phyloP scores from a whole-genome alignment of 257 asterid genomes.

The Petunia secreta region DNA sequence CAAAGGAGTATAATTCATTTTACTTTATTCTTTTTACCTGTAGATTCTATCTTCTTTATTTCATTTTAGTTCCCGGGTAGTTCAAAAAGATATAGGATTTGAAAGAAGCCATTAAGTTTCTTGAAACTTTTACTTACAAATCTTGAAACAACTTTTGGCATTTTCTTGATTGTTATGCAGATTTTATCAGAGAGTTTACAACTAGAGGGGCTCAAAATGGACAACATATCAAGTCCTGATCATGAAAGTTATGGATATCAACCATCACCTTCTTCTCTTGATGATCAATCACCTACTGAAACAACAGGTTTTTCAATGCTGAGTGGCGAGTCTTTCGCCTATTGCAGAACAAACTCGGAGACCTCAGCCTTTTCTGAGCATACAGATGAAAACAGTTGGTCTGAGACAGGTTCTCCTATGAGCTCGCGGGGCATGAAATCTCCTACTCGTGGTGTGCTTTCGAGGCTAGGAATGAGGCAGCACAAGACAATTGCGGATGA shows the following conservation, averaged over 20 bases:
- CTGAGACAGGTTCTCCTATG: conserved; percentile 56
- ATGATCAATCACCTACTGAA: conserved; percentile 59
- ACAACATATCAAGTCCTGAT: conserved; percentile 45
- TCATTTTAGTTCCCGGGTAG: conserved; percentile 33
- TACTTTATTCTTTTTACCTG: neutral
- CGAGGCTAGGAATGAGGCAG: conserved; percentile 73
- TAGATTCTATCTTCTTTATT: conserved; percentile 16
- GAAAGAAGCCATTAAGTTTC: neutral
- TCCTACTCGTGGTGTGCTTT: conserved; percentile 62
- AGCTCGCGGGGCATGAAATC: conserved; percentile 79
- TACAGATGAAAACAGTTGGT: conserved; percentile 60
- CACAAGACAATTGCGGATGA: conserved; percentile 53
- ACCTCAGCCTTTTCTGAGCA: conserved; percentile 64
- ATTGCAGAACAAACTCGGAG: conserved; percentile 70
- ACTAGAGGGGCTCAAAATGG: conserved; percentile 42
- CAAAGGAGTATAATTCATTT: neutral
- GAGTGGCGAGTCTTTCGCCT: conserved; percentile 64
- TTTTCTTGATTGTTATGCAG: conserved; percentile 22
- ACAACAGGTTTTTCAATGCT: conserved; percentile 45
- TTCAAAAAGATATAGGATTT: neutral
- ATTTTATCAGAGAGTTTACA: conserved; percentile 22
- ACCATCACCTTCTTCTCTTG: conserved; percentile 54
- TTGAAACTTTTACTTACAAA: neutral
- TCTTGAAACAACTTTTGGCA: conserved; percentile 15
- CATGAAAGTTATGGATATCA: conserved; percentile 53